Percentiles rank a stretch among this genome's conserved stretches.
Evolutionary conservation across 2,329 filamentous ascomycete species (phyloP).

Genomic region (Rhytidhysteron rufulum): DNA sequence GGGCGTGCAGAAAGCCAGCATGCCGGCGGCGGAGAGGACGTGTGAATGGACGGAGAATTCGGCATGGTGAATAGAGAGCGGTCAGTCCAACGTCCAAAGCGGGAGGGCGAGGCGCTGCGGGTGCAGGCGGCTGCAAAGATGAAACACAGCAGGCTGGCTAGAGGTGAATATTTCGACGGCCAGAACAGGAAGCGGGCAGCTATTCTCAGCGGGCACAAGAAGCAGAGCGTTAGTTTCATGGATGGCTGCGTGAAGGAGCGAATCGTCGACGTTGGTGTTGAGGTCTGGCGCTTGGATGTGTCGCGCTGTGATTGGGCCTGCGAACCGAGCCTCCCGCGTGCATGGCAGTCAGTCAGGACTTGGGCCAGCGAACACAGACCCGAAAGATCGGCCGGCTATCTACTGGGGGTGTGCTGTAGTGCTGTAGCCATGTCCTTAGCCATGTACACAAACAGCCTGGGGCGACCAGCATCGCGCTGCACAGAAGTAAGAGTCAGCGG

Average conservation of each 20-base stretch:
- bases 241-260: slow-evolving; percentile 21
- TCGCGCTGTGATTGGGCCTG: slow-evolving; percentile 6
- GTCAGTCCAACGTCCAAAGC: slow-evolving; percentile 16
- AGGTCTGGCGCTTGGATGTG: slow-evolving; percentile 24
- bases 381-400: too few species aligned
- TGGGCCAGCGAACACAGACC: too few species aligned
- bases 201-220: neutral
- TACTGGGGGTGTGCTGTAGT: too few species aligned
- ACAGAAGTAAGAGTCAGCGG: slow-evolving; percentile 31
- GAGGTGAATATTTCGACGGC: too few species aligned
- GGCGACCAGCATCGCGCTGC: neutral
- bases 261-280: slow-evolving; percentile 27
- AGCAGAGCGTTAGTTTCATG: slow-evolving; percentile 29
- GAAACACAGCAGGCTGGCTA: too few species aligned
- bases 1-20: slow-evolving; percentile 13
- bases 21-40: slow-evolving; percentile 11
- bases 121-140: slow-evolving; percentile 32
- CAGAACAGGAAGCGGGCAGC: neutral
- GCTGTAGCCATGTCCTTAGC: neutral
- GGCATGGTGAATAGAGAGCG: slow-evolving; percentile 8
- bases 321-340: slow-evolving; percentile 6
- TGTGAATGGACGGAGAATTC: slow-evolving; percentile 27
- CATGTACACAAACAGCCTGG: neutral
- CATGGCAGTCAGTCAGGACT: slow-evolving; percentile 13
- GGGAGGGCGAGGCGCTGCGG: slow-evolving; percentile 29